A percentile compares a stretch with the other conserved stretches of the same genome.
Conservation (phyloP, 176 grass and related monocot genomes). For the Urochloa ruziziensis region DNA sequence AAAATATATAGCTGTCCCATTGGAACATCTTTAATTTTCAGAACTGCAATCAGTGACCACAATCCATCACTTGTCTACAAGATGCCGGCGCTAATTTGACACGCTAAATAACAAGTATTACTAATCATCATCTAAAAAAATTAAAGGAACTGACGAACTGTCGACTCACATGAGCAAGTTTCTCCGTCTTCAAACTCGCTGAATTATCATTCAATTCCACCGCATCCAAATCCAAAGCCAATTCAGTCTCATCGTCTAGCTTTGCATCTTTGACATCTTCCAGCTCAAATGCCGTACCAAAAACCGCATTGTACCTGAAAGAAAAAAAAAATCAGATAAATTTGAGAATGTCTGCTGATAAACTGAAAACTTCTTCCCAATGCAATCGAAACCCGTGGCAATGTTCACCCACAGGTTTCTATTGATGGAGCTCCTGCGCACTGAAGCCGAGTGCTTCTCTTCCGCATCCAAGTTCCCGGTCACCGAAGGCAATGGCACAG, state of each 20-base stretch:
- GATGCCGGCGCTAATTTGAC: constrained; percentile 12
- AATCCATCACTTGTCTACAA: constrained; percentile 20
- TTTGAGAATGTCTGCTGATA: background rate
- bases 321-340: constrained; percentile 1
- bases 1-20: constrained; percentile 29
- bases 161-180: constrained; percentile 78
- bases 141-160: constrained; percentile 46
- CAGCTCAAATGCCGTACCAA: constrained; percentile 46
- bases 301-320: constrained; percentile 87
- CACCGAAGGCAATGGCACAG: constrained; percentile 61
- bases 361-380: background rate
- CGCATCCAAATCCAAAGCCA: constrained; percentile 31
- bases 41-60: background rate
- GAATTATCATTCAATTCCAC: constrained; percentile 46
- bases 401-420: constrained; percentile 66
- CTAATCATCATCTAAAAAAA: constrained; percentile 11
- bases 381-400: background rate
- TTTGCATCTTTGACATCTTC: constrained; percentile 49
- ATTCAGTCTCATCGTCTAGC: constrained; percentile 35
- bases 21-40: constrained; percentile 17
- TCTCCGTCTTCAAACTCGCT: constrained; percentile 40
- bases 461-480: constrained; percentile 9
- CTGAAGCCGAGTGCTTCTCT: constrained; percentile 48
- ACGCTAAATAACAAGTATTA: background rate
- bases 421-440: constrained; percentile 64